Base-by-base conservation (phyloP, 768 basidiomycete genomes). In the Sporobolomyces roseus region DNA sequence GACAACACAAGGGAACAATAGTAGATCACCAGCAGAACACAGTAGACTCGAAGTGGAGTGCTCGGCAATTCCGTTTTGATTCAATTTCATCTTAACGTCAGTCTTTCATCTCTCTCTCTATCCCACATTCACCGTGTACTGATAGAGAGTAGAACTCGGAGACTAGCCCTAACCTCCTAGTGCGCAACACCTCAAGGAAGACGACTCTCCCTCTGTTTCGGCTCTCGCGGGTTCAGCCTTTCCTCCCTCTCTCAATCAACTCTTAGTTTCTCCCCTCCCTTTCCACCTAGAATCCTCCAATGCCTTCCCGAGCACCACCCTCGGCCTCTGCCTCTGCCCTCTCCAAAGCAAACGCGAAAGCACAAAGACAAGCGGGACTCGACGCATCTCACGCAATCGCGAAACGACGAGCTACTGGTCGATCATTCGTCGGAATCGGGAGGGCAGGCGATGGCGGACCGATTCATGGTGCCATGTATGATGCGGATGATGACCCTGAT, bases 401-500 rank as follows among this genome's bases (percentile, higher is more conserved):
- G 3, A 35, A 58, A 16, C 58, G 70, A 7, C 45, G 65, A n/a
- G 65, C 65, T 6, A 41, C 70, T 0, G 65, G 70, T 4, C 48
- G 49, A 36, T 63, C 61, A 5, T 71, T 71, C 19, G 51, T 71
- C 41, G 70, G 70, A 17, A 62, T 71, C 29, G 32, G 63, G 25
- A 52, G 70, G 16, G 70, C 61, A 1, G 70, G 62, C 19, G 70
- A 66, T 27, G 70, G 70, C 9, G 70, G 70, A 6, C 70, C 70
- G 19, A 66, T 71, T 63, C 64, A 66, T 25, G 55, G 51, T 3
- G 67, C 67, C 1, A 63, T 73, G 64, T 63, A 69, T 45, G 72
- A 69, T 32, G 52, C 48, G 1, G 72, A 73, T 43, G 72, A 86
- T 74, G 90, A 91, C 77, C 87, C 88, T n/a, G 89, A 91, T 77